Evolutionary conservation across 768 basidiomycete genomes (phyloP).

Genomic region (Tulasnella sp.): DNA sequence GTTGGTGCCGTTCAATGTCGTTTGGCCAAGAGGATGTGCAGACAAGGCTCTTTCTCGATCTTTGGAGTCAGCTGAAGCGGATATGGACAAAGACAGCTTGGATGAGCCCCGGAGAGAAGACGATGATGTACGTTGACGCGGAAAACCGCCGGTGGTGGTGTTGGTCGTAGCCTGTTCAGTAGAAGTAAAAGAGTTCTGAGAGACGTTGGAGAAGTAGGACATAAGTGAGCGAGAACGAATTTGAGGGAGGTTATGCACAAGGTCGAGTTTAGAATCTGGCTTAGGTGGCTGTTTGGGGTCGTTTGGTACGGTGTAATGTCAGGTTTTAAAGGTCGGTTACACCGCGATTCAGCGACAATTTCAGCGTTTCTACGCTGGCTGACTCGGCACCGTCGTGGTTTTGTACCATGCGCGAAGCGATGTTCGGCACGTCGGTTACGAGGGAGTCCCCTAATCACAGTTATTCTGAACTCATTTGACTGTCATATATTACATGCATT

Average conservation of each 20-base stretch:
- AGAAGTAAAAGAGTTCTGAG: conserved; percentile 23
- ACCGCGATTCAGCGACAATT: not conserved
- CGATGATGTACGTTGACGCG: conserved; percentile 15
- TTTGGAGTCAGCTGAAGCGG: conserved; percentile 35
- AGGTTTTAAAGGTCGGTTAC: not conserved
- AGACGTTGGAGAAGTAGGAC: conserved; percentile 70
- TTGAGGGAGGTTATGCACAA: not conserved
- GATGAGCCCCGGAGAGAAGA: conserved; percentile 37
- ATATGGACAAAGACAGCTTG: conserved; percentile 50
- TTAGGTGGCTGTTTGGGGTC: not conserved
- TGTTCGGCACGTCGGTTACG: no score
- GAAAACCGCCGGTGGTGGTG: conserved; percentile 15
- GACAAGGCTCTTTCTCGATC: conserved; percentile 24
- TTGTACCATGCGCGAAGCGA: no score
- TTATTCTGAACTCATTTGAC: no score
- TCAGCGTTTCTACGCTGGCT: not conserved
- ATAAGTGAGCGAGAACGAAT: not conserved
- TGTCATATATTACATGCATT: no score
- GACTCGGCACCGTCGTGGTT: no score
- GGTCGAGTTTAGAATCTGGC: not conserved
- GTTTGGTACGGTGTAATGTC: not conserved
- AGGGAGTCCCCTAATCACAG: no score
- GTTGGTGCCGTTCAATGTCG: not conserved
- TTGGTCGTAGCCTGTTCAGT: conserved; percentile 23
- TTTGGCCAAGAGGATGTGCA: not conserved